Conservation (phyloP, 139 green algal genomes). For the Spirogloea muscicola region DNA sequence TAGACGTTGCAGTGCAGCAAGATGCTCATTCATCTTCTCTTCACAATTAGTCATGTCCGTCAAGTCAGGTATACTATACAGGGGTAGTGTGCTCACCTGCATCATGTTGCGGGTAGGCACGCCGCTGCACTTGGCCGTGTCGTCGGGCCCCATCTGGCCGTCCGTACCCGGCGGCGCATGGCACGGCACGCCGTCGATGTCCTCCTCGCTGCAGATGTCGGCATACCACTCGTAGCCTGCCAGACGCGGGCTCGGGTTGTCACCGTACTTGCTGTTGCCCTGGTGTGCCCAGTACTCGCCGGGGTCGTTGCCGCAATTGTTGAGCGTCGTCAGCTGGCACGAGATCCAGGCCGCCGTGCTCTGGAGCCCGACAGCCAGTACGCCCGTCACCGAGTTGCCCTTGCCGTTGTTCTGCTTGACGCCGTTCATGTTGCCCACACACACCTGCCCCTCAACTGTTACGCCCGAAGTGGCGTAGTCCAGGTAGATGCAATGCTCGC, state of each 20-base stretch:
- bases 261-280: background rate
- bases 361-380: too few relatives aligned
- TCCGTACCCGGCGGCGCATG: background rate
- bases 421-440: constrained; percentile 1
- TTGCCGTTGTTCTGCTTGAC: constrained; percentile 5
- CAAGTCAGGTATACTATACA: too few relatives aligned
- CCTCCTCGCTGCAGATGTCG: constrained; percentile 1
- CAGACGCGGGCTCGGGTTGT: background rate
- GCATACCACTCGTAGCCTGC: background rate
- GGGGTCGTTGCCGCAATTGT: background rate
- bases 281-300: background rate
- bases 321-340: background rate
- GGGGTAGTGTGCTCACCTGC: too few relatives aligned
- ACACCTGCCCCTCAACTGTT: background rate
- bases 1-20: too few relatives aligned
- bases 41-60: too few relatives aligned
- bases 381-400: too few relatives aligned
- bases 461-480: constrained; percentile 2
- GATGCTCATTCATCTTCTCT: too few relatives aligned
- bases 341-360: background rate
- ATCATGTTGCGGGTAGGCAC: background rate
- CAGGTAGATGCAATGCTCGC: constrained; percentile 5
- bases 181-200: too few relatives aligned
- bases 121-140: constrained; percentile 10
- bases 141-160: background rate